These are phyloP conservation scores for Populus alba DNA, from an alignment of 345 rosid genomes.

Conservation along the genomic window DNA sequence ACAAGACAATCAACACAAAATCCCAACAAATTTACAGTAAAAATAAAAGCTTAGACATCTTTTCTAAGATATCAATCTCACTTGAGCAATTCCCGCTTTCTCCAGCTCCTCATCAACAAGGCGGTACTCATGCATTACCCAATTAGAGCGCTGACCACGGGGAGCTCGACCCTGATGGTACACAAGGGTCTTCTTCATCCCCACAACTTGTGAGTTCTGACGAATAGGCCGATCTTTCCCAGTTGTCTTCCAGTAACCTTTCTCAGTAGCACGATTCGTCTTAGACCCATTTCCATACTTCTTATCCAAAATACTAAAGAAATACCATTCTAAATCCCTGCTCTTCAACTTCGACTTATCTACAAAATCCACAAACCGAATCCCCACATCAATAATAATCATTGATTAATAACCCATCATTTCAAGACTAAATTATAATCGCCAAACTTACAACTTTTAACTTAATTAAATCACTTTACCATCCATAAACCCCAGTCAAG, in stretches of 20 bases:
- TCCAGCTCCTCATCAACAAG: conserved; percentile 56
- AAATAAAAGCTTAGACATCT: background rate
- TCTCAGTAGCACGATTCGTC: conserved; percentile 92
- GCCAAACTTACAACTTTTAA: background rate
- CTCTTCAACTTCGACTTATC: conserved; percentile 75
- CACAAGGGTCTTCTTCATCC: conserved; percentile 98
- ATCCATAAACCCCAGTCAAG: background rate
- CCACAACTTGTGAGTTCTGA: conserved; percentile 45
- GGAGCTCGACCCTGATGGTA: conserved; percentile 90
- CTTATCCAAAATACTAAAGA: conserved; percentile 73
- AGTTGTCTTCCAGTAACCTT: conserved; percentile 95
- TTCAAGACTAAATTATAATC: background rate
- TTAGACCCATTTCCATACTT: conserved; percentile 82
- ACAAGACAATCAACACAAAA: background rate
- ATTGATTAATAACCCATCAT: background rate
- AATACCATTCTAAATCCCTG: conserved; percentile 96
- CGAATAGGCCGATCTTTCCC: conserved; percentile 78
- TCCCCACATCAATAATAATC: conserved; percentile 3
- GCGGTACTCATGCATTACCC: conserved; percentile 99
- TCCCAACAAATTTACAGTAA: background rate
- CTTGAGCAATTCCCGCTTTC: conserved; percentile 58
- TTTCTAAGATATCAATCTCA: conserved; percentile 32
- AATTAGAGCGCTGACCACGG: conserved; percentile 69
- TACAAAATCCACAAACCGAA: conserved; percentile 22
- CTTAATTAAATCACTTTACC: background rate